phyloP scores from a whole-genome alignment of 164 flowering plant species.

The Nelumbo lutea region DNA sequence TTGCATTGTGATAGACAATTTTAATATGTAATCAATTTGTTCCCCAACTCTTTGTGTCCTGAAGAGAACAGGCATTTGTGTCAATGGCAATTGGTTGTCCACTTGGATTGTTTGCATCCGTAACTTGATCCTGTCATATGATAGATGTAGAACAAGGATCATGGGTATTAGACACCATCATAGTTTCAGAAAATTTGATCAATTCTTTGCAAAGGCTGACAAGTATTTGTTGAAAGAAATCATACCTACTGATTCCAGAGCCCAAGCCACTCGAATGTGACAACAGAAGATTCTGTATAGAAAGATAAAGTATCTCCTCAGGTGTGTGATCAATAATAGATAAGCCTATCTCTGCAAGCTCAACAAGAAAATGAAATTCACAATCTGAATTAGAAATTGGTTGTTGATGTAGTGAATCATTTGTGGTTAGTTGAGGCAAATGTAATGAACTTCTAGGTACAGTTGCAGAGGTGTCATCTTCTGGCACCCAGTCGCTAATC shows the following conservation, averaged over 20 bases:
- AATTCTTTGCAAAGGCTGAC: background rate
- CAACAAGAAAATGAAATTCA: slow-evolving; percentile 78
- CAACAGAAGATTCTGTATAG: slow-evolving; percentile 72
- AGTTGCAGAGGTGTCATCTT: slow-evolving; percentile 34
- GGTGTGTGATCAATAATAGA: slow-evolving; percentile 97
- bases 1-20: slow-evolving; percentile 73
- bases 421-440: slow-evolving; percentile 27
- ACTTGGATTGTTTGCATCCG: slow-evolving; percentile 81
- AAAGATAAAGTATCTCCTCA: slow-evolving; percentile 89
- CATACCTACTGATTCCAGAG: slow-evolving; percentile 87
- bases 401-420: slow-evolving; percentile 28
- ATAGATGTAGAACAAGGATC: background rate
- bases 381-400: slow-evolving; percentile 32
- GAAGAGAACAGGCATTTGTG: slow-evolving; percentile 95
- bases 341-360: slow-evolving; percentile 86
- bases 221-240: slow-evolving; percentile 4
- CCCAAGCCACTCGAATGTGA: slow-evolving; percentile 92
- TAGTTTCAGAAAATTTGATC: background rate
- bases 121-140: slow-evolving; percentile 65
- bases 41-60: slow-evolving; percentile 77
- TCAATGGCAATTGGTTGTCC: slow-evolving; percentile 91
- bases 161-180: too few species aligned
- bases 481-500: slow-evolving; percentile 92
- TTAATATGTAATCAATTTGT: slow-evolving; percentile 69
- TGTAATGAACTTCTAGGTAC: slow-evolving; percentile 27